Evolutionary conservation across 306 rosid species (phyloP).

Genomic region (Sechiopsis laciniata): DNA sequence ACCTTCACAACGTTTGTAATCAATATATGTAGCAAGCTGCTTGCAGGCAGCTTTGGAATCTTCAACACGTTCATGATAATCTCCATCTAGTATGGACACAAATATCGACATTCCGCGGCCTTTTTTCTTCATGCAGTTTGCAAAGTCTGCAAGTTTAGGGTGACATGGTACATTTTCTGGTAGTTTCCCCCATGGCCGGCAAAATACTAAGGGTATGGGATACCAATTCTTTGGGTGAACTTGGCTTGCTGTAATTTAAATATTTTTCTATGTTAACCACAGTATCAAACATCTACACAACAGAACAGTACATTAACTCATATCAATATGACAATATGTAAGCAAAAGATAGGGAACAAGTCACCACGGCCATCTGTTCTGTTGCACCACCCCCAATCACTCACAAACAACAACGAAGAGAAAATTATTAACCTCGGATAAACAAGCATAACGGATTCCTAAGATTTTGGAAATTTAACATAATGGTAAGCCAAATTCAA

Average conservation of each 20-base stretch:
- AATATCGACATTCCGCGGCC: conserved; percentile 98
- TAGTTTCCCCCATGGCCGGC: conserved; percentile 98
- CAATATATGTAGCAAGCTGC: conserved; percentile 85
- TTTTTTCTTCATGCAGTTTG: conserved; percentile 97
- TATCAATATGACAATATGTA: too few relatives aligned
- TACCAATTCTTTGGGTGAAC: conserved; percentile 99
- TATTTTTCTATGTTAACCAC: conserved; percentile 20
- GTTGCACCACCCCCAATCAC: too few relatives aligned
- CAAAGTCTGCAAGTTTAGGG: conserved; percentile 98
- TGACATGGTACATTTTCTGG: conserved; percentile 99
- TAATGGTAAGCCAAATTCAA: too few relatives aligned
- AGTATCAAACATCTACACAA: conserved; percentile 7
- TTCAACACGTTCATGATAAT: conserved; percentile 89
- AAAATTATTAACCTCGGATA: too few relatives aligned
- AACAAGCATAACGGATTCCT: too few relatives aligned
- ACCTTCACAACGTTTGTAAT: conserved; percentile 97
- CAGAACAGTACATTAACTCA: not conserved
- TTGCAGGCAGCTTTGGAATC: conserved; percentile 92
- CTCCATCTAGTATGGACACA: conserved; percentile 88
- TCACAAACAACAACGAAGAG: too few relatives aligned
- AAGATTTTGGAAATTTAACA: too few relatives aligned
- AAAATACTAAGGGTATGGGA: conserved; percentile 88
- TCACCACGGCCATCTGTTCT: too few relatives aligned
- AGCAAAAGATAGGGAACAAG: too few relatives aligned
- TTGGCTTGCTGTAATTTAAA: conserved; percentile 66